Evolutionary conservation across 805 yeast species (phyloP), one percentile per base, ranked within the genome.

Genomic region (Metschnikowia aberdeeniae): DNA sequence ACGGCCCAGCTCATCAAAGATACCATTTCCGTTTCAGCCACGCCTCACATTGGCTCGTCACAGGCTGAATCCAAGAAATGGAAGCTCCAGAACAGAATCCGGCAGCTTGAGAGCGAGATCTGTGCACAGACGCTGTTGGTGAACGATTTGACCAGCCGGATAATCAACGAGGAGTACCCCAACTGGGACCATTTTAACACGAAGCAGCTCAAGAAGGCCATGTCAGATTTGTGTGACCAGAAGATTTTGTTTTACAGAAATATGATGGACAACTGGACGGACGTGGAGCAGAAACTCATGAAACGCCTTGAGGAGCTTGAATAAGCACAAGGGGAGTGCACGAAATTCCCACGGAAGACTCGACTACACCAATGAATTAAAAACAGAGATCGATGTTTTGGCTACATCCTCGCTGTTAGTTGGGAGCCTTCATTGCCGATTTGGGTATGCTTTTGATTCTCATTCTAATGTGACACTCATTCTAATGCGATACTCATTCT

Each of bases 111-210:
- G 52, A 59, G 58, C 26, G 84, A 77, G 49, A 71, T 73, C 33
- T 54, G 60, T 8, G 51, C 55, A 7, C 77, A 79, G 38, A 69
- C 76, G 9, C 62, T 68, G 38, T 54, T 78, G 35, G 80, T 74
- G 36, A 65, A 70, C 40, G 73, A 68, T 35, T 68, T 74, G 51
- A 79, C 80, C 24, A 60, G 51, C 43, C 73, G 69, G 49, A 68
- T 78, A 6, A 62, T 78, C 30, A 64, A 70, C 33, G 76, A 70
- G 46, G 84, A 78, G 55, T 78, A 73, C 53, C 77, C 75, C 4
- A 66, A 82, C 50, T 92, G 95, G 73, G 96, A 92, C 56, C 75
- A 73, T 20, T 85, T 88, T 50, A 89, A 89, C 64, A 79, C 87
- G 27, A 72, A 75, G 31, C 97, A 92, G 64, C 73, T 90, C 61